Conservation (phyloP, 768 basidiomycete genomes). For the Kwoniella sp. region DNA sequence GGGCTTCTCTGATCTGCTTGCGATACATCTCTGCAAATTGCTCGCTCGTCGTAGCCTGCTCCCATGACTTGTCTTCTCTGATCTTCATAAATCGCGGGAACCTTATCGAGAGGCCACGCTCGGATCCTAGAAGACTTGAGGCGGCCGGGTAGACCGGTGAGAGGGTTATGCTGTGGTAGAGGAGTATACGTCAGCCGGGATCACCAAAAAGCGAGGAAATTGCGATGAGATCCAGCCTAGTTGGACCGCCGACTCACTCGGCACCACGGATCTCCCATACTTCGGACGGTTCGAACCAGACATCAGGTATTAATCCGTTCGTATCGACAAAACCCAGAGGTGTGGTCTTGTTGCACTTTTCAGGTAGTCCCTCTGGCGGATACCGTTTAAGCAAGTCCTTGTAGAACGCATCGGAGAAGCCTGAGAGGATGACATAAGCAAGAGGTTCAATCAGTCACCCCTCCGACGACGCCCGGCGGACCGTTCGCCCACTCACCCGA, state of each 20-base stretch:
- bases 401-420: slow-evolving; percentile 70
- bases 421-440: too few relatives aligned
- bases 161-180: slow-evolving; percentile 62
- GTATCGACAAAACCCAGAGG: slow-evolving; percentile 45
- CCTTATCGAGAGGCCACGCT: slow-evolving; percentile 75
- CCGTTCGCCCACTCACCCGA: slow-evolving; percentile 21
- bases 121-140: slow-evolving; percentile 63
- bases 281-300: slow-evolving; percentile 58
- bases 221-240: not conserved
- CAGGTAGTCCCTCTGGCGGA: slow-evolving; percentile 59
- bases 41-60: slow-evolving; percentile 70
- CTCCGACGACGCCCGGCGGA: not conserved
- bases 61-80: slow-evolving; percentile 72
- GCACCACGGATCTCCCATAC: slow-evolving; percentile 75
- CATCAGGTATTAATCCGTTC: slow-evolving; percentile 53
- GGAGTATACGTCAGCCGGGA: slow-evolving; percentile 45
- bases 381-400: slow-evolving; percentile 70
- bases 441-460: too few relatives aligned
- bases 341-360: slow-evolving; percentile 64
- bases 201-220: slow-evolving; percentile 18
- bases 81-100: slow-evolving; percentile 82
- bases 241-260: slow-evolving; percentile 50
- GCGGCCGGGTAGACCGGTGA: slow-evolving; percentile 85
- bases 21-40: slow-evolving; percentile 72
- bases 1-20: slow-evolving; percentile 60